Conservation (phyloP, 2,329 filamentous ascomycete species). For the Teratosphaeria destructans region DNA sequence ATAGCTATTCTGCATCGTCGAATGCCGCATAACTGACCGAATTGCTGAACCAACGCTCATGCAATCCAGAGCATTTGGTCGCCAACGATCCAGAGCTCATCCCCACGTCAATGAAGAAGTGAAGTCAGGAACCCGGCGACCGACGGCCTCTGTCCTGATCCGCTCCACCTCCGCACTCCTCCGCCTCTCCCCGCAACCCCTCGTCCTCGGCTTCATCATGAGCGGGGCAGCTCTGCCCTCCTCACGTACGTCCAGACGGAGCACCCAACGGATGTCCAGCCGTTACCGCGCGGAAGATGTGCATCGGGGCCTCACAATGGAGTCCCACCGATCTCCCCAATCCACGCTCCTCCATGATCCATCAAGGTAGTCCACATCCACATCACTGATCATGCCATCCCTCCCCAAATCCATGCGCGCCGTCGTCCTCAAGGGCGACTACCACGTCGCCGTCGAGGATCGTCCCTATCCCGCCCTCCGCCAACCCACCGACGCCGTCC, state of each 20-base stretch:
- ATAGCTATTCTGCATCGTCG: too few relatives aligned
- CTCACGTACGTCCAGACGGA: neutral
- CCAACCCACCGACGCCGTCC: conserved; percentile 63
- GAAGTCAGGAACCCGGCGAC: neutral
- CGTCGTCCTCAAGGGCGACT: conserved; percentile 73
- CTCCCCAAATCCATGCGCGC: conserved; percentile 61
- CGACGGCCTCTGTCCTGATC: neutral
- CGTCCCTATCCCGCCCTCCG: conserved; percentile 66
- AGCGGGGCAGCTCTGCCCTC: neutral
- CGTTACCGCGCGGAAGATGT: neutral
- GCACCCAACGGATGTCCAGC: neutral
- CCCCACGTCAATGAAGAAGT: neutral
- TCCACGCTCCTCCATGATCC: neutral
- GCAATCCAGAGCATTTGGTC: neutral
- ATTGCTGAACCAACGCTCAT: too few relatives aligned
- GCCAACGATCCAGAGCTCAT: neutral
- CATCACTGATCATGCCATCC: conserved; percentile 3
- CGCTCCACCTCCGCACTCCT: neutral
- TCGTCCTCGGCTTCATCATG: neutral
- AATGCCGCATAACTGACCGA: too few relatives aligned
- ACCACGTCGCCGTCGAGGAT: conserved; percentile 59
- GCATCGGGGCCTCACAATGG: neutral
- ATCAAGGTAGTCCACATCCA: neutral
- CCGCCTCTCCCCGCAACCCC: neutral
- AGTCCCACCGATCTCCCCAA: neutral